Evolutionary conservation across 139 green algal species (phyloP).

Genomic region (Haematococcus sp.): DNA sequence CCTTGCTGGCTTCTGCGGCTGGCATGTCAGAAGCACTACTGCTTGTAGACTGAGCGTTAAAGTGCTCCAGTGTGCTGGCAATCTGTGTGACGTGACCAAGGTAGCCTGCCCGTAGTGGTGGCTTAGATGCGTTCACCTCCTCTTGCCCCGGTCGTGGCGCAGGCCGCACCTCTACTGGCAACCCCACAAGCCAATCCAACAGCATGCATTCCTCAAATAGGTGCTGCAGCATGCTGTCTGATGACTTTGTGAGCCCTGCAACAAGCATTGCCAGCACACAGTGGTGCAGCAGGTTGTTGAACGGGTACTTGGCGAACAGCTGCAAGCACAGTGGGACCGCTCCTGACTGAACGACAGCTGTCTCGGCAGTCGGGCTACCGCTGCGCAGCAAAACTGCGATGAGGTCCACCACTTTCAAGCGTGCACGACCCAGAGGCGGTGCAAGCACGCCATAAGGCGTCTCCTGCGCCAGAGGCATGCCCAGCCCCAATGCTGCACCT

Average conservation of each 20-base stretch:
- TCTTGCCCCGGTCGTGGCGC: conserved; percentile 33
- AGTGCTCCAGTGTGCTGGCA: conserved; percentile 44
- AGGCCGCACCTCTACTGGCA: conserved; percentile 51
- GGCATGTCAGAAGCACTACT: conserved; percentile 16
- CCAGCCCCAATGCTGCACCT: background rate
- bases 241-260: conserved; percentile 33
- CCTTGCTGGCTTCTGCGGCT: conserved; percentile 54
- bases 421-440: conserved; percentile 66
- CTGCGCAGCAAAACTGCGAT: conserved; percentile 74
- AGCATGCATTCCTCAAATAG: conserved; percentile 61
- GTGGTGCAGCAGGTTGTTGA: conserved; percentile 91
- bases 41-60: background rate
- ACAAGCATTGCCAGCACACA: conserved; percentile 63
- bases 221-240: conserved; percentile 51
- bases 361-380: conserved; percentile 49
- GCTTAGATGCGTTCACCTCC: conserved; percentile 19
- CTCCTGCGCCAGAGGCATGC: conserved; percentile 34
- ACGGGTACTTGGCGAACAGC: conserved; percentile 79
- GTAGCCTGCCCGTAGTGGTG: conserved; percentile 74
- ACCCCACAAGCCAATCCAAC: conserved; percentile 61
- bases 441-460: conserved; percentile 76
- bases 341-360: conserved; percentile 47
- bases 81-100: conserved; percentile 81
- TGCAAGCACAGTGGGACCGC: conserved; percentile 59
- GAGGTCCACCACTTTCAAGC: conserved; percentile 79